Percentiles rank a stretch among this genome's conserved stretches.
Evolutionary conservation across 2,329 filamentous ascomycete genomes (phyloP).

Genomic region (Lachnellula occidentalis): DNA sequence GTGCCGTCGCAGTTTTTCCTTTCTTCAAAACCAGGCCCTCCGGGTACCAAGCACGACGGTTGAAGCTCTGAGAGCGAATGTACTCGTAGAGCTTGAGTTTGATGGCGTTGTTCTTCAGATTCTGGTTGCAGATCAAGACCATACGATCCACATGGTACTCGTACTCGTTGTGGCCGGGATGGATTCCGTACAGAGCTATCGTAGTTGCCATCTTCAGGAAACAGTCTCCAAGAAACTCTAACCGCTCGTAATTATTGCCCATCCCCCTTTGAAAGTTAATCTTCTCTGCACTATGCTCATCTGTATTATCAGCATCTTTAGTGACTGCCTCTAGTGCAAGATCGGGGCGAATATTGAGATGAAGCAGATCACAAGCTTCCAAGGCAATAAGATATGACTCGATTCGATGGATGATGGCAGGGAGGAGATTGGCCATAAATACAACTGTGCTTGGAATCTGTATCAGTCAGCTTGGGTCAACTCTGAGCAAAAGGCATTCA

Average conservation of each 20-base stretch:
- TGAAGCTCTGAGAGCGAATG: constrained; percentile 78
- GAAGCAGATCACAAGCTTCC: constrained; percentile 65
- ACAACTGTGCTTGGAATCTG: constrained; percentile 67
- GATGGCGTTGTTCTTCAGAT: constrained; percentile 73
- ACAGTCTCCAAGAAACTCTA: constrained; percentile 89
- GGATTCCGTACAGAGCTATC: constrained; percentile 73
- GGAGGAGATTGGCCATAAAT: constrained; percentile 68
- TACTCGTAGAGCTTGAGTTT: constrained; percentile 64
- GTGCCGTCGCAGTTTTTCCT: constrained; percentile 59
- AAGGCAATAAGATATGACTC: constrained; percentile 76
- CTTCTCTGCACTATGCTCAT: constrained; percentile 62
- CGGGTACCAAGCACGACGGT: constrained; percentile 78
- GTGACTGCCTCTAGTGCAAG: constrained; percentile 86
- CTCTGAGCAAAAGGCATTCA: not conserved
- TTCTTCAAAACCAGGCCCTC: constrained; percentile 65
- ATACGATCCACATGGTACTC: constrained; percentile 88
- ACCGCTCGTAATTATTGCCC: constrained; percentile 89
- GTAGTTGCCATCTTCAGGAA: constrained; percentile 96
- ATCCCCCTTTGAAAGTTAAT: constrained; percentile 77
- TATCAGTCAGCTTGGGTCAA: not conserved
- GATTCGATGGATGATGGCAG: constrained; percentile 77
- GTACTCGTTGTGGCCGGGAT: constrained; percentile 75
- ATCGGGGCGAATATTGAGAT: constrained; percentile 57
- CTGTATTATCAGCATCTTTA: constrained; percentile 82
- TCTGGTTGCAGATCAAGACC: constrained; percentile 85